Conservation (phyloP, 371 early-diverging fungal genomes). For the Syncephalastrum racemosum region DNA sequence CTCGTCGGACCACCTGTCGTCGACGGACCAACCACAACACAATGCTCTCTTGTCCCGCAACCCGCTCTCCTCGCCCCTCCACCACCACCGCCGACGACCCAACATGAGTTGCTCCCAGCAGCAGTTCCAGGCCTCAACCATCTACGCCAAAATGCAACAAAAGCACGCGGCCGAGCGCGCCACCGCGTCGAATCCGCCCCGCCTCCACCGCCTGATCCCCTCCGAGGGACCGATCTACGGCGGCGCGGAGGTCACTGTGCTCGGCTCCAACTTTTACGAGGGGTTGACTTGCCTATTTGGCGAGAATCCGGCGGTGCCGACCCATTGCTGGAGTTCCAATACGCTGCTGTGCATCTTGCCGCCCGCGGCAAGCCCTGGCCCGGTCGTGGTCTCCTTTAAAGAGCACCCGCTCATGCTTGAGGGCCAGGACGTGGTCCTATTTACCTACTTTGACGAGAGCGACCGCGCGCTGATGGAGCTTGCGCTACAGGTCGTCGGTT, state of each 20-base stretch:
- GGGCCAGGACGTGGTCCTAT: conserved; percentile 51
- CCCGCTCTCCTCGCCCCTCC: conserved; percentile 4
- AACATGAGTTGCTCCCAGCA: conserved; percentile 14
- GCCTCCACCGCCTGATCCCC: conserved; percentile 58
- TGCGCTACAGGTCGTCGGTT: conserved; percentile 73
- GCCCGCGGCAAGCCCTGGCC: conserved; percentile 64
- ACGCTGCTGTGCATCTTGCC: conserved; percentile 75
- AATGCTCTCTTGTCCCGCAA: not conserved
- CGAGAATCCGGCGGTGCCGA: conserved; percentile 57
- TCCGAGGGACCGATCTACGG: conserved; percentile 75
- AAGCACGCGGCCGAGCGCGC: conserved; percentile 21
- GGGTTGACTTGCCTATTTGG: conserved; percentile 73
- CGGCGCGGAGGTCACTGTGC: conserved; percentile 69
- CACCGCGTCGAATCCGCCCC: conserved; percentile 30
- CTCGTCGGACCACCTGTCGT: not conserved
- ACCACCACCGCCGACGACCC: conserved; percentile 1
- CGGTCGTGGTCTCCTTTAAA: conserved; percentile 67
- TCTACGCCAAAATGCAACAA: conserved; percentile 42
- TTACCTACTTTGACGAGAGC: conserved; percentile 66
- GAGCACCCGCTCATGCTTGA: conserved; percentile 50
- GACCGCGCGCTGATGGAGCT: conserved; percentile 78
- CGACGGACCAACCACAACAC: not conserved
- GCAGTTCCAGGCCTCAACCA: conserved; percentile 22
- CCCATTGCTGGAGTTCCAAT: conserved; percentile 63
- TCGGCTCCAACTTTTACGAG: conserved; percentile 67